A percentile compares a stretch with the other conserved stretches of the same genome.
These are phyloP conservation scores for Picea glauca DNA, from an alignment of 75 land plant species.

Conservation along the genomic window DNA sequence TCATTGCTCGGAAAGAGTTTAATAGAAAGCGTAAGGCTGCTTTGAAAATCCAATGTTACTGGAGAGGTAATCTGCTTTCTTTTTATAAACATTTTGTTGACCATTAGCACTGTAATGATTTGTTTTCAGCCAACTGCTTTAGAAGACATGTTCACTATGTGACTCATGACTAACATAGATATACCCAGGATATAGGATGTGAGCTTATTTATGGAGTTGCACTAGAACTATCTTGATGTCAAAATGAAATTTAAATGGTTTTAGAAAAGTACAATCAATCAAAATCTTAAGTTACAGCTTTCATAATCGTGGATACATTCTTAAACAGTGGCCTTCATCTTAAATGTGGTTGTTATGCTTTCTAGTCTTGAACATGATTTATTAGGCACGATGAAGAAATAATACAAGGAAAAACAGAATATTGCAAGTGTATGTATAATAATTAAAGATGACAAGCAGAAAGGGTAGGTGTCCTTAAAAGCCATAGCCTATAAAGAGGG, in stretches of 20 bases:
- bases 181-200: neutral
- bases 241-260: neutral
- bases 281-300: too few relatives aligned
- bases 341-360: too few relatives aligned
- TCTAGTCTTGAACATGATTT: too few relatives aligned
- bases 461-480: too few relatives aligned
- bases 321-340: too few relatives aligned
- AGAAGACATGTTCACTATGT: neutral
- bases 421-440: too few relatives aligned
- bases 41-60: slow-evolving; percentile 48
- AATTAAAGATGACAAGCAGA: too few relatives aligned
- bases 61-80: slow-evolving; percentile 42
- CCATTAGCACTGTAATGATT: neutral
- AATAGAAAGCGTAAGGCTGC: slow-evolving; percentile 34
- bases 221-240: too few relatives aligned
- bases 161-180: neutral
- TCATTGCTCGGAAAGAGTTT: slow-evolving; percentile 47
- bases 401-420: too few relatives aligned
- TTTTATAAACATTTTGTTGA: neutral
- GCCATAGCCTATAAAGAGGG: too few relatives aligned
- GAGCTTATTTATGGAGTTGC: neutral
- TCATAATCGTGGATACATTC: too few relatives aligned
- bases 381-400: too few relatives aligned
- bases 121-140: neutral
- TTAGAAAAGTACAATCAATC: neutral